phyloP scores from a whole-genome alignment of 1,284 basidiomycete genomes.

The Phenoliferia sp. region DNA sequence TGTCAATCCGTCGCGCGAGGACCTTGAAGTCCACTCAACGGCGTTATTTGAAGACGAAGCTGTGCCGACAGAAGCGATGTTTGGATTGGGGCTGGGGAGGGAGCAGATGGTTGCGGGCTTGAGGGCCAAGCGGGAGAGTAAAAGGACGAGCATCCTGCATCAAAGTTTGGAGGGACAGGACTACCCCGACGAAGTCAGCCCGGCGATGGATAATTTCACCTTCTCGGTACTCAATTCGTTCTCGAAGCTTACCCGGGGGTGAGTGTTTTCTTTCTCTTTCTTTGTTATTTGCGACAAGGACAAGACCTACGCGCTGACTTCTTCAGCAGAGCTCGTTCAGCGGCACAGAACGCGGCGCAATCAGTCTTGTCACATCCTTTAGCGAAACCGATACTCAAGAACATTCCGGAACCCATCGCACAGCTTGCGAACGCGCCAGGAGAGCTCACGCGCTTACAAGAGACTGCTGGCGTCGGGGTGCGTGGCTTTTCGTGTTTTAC shows the following conservation, averaged over 20 bases:
- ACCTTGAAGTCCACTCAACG: slow-evolving; percentile 72
- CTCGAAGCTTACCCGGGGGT: slow-evolving; percentile 35
- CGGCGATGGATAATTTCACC: slow-evolving; percentile 38
- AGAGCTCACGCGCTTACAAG: slow-evolving; percentile 38
- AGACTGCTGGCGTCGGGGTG: slow-evolving; percentile 68
- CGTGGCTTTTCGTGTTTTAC: neutral
- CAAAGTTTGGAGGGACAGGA: slow-evolving; percentile 21
- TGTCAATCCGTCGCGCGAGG: slow-evolving; percentile 81
- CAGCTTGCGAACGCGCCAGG: slow-evolving; percentile 60
- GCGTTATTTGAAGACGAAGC: slow-evolving; percentile 43
- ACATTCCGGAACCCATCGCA: slow-evolving; percentile 83
- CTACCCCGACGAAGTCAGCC: slow-evolving; percentile 23
- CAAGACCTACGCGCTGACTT: neutral
- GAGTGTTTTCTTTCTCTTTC: slow-evolving; percentile 1
- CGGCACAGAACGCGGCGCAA: slow-evolving; percentile 81
- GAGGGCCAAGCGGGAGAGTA: slow-evolving; percentile 5
- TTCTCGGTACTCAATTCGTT: slow-evolving; percentile 39
- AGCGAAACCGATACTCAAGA: slow-evolving; percentile 87
- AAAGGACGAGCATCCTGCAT: slow-evolving; percentile 32
- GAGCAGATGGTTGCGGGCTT: neutral
- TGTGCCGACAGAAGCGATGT: slow-evolving; percentile 27
- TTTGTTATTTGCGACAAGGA: neutral
- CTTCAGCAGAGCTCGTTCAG: slow-evolving; percentile 14
- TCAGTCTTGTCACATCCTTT: slow-evolving; percentile 88
- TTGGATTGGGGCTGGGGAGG: slow-evolving; percentile 12